A percentile compares a stretch with the other conserved stretches of the same genome.
Conservation (phyloP, 768 basidiomycete species). For the Suillus subalutaceus region DNA sequence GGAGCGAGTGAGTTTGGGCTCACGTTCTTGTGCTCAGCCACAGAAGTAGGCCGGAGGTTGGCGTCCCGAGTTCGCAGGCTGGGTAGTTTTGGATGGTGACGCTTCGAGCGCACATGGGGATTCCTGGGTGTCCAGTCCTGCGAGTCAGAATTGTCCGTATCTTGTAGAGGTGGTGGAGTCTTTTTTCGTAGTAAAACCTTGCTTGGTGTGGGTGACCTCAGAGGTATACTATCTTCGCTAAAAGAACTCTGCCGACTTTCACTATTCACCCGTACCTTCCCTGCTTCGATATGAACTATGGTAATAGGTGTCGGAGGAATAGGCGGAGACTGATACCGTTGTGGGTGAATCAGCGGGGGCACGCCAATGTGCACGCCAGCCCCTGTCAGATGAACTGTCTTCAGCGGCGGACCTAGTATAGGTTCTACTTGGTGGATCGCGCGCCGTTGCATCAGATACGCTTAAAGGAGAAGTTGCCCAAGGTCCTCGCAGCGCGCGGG, state of each 20-base stretch:
- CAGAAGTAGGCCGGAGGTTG: slow-evolving; percentile 18
- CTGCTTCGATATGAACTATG: slow-evolving; percentile 18
- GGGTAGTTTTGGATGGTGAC: slow-evolving; percentile 47
- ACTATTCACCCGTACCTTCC: slow-evolving; percentile 33
- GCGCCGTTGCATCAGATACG: slow-evolving; percentile 41
- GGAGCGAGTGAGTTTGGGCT: slow-evolving; percentile 48
- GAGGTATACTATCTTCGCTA: slow-evolving; percentile 25
- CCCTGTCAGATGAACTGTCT: slow-evolving; percentile 26
- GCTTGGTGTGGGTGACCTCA: slow-evolving; percentile 30
- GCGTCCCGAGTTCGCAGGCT: slow-evolving; percentile 49
- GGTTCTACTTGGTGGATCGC: slow-evolving; percentile 32
- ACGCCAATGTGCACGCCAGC: slow-evolving; percentile 31
- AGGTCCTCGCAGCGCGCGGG: slow-evolving; percentile 38
- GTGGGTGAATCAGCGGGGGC: slow-evolving; percentile 43
- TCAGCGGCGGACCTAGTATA: slow-evolving; percentile 21
- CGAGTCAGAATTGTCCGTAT: slow-evolving; percentile 54
- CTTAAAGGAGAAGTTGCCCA: slow-evolving; percentile 44
- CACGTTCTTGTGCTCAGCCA: slow-evolving; percentile 39
- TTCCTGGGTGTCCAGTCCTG: slow-evolving; percentile 37
- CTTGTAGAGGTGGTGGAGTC: slow-evolving; percentile 31
- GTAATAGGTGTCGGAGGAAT: slow-evolving; percentile 43
- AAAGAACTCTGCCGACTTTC: slow-evolving; percentile 33
- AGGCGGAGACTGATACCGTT: slow-evolving; percentile 40
- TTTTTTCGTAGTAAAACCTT: slow-evolving; percentile 42
- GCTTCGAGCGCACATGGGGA: slow-evolving; percentile 57